A percentile compares a stretch with the other conserved stretches of the same genome.
Conservation (phyloP, 768 basidiomycete species). For the Dacryopinax primogenitus region DNA sequence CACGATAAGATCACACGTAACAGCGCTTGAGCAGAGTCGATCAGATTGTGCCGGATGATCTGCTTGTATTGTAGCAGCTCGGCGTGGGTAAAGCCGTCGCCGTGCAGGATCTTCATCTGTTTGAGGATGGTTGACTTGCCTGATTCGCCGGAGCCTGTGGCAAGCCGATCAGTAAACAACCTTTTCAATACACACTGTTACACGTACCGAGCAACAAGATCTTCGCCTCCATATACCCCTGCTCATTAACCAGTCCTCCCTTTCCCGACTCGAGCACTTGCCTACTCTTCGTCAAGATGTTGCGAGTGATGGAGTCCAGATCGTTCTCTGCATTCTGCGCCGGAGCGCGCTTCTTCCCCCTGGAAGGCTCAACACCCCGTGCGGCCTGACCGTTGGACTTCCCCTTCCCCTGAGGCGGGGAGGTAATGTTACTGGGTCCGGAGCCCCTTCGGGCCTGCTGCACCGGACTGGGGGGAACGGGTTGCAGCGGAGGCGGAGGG, state of each 20-base stretch:
- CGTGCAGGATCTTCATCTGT: constrained; percentile 98
- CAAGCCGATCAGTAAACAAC: neutral
- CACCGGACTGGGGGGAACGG: too few species aligned
- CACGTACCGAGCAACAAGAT: constrained; percentile 76
- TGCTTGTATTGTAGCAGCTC: constrained; percentile 67
- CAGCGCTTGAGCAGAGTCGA: constrained; percentile 80
- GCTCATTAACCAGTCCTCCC: neutral
- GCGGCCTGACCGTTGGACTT: too few species aligned
- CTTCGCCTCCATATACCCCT: constrained; percentile 32
- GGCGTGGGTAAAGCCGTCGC: constrained; percentile 68
- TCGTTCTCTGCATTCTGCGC: too few species aligned
- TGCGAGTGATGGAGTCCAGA: too few species aligned
- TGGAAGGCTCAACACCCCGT: too few species aligned
- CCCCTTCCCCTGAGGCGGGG: too few species aligned
- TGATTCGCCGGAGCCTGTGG: constrained; percentile 78
- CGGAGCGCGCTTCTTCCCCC: too few species aligned
- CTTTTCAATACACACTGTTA: constrained; percentile 10
- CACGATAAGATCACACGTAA: constrained; percentile 53
- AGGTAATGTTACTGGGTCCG: too few species aligned
- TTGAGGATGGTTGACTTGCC: constrained; percentile 95
- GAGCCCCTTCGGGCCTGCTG: too few species aligned
- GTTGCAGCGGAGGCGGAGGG: too few species aligned
- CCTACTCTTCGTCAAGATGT: too few species aligned
- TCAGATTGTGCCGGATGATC: constrained; percentile 71
- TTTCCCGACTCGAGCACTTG: neutral